These are phyloP conservation scores for Emericellopsis terricola DNA, from an alignment of 495 filamentous ascomycete genomes.

Conservation along the genomic window DNA sequence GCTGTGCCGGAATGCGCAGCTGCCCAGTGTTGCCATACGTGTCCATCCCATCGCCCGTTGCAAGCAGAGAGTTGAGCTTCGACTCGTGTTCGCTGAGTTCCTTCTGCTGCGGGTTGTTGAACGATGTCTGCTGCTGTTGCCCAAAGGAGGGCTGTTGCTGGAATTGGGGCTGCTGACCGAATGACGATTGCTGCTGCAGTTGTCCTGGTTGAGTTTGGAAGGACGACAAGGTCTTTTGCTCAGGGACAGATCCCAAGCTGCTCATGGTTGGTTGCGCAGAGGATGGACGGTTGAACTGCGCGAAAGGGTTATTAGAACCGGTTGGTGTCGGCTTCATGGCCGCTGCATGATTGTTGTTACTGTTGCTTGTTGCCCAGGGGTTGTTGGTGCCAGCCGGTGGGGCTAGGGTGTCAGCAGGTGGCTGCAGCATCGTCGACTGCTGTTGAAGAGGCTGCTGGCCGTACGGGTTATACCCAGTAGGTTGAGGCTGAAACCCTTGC, in stretches of 20 bases:
- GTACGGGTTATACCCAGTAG: constrained; percentile 67
- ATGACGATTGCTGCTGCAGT: constrained; percentile 10
- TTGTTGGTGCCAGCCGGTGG: constrained; percentile 69
- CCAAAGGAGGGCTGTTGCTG: constrained; percentile 13
- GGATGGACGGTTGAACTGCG: constrained; percentile 30
- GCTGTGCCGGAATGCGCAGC: constrained; percentile 86
- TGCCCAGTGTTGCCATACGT: constrained; percentile 95
- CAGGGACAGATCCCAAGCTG: constrained; percentile 43
- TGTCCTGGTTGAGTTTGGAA: constrained; percentile 20
- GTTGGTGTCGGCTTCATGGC: constrained; percentile 47
- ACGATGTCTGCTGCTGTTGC: constrained; percentile 10
- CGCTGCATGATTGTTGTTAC: constrained; percentile 22
- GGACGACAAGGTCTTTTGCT: constrained; percentile 45
- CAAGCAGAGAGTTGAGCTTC: constrained; percentile 79
- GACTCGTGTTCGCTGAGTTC: constrained; percentile 58
- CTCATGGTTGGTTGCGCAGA: constrained; percentile 31
- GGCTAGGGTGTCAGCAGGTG: constrained; percentile 34
- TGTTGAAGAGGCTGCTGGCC: constrained; percentile 28
- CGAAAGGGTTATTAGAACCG: constrained; percentile 95
- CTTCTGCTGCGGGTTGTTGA: constrained; percentile 25
- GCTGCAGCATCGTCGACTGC: constrained; percentile 19
- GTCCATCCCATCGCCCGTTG: constrained; percentile 78
- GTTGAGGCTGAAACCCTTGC: constrained; percentile 46
- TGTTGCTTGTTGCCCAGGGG: constrained; percentile 47
- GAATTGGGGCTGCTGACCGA: constrained; percentile 8